Evolutionary conservation across 2,329 filamentous ascomycete species (phyloP).

Genomic region (Verticillium zaregamsianum): DNA sequence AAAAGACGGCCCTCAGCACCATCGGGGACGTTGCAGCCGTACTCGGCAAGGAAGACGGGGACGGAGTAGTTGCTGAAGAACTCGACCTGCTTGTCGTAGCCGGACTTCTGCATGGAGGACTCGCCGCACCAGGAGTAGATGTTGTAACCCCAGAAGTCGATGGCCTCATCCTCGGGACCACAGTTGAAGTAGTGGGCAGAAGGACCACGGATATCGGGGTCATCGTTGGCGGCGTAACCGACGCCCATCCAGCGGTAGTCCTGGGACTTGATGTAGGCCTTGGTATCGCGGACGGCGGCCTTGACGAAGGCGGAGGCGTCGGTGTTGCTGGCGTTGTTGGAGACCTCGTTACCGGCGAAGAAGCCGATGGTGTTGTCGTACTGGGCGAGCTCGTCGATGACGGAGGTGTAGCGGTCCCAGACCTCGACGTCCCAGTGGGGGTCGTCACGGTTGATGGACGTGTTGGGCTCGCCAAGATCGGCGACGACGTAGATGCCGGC

Average conservation of each 20-base stretch:
- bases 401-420: conserved; percentile 75
- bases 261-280: conserved; percentile 84
- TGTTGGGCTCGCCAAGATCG: conserved; percentile 76
- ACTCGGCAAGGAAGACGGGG: conserved; percentile 97
- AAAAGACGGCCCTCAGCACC: conserved; percentile 69
- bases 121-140: conserved; percentile 99
- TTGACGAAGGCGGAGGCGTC: conserved; percentile 91
- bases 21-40: conserved; percentile 77
- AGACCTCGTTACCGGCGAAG: conserved; percentile 98
- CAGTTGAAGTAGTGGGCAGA: conserved; percentile 96
- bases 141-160: conserved; percentile 99
- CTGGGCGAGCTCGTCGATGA: conserved; percentile 74
- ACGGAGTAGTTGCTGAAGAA: conserved; percentile 90
- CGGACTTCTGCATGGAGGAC: conserved; percentile 70
- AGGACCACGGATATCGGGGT: conserved; percentile 73
- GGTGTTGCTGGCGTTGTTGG: conserved; percentile 86
- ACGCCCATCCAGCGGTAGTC: conserved; percentile 78
- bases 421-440: conserved; percentile 77
- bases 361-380: conserved; percentile 95
- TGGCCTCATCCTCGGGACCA: conserved; percentile 59
- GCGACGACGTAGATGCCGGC: conserved; percentile 94
- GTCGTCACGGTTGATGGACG: conserved; percentile 80
- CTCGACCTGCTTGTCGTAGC: conserved; percentile 75
- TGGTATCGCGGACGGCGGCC: conserved; percentile 93
- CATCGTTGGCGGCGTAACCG: conserved; percentile 95